Evolutionary conservation across 2,329 filamentous ascomycete genomes (phyloP).

Genomic region (Trichophyton verrucosum): DNA sequence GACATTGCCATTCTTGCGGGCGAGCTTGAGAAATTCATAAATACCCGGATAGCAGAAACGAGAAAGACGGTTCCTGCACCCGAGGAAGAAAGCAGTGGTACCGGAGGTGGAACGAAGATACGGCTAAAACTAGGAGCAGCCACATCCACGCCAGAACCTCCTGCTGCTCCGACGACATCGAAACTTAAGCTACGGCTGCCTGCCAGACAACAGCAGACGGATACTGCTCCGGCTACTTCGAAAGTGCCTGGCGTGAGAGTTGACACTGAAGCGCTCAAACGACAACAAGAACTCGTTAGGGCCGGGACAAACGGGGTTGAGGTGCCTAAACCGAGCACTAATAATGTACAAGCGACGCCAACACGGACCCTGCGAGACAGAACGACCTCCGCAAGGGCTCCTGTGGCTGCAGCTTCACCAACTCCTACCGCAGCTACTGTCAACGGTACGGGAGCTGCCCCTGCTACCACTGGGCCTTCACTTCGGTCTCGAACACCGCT

Average conservation of each 20-base stretch:
- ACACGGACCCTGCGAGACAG: constrained; percentile 28
- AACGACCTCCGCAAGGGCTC: neutral
- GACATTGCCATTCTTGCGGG: constrained; percentile 66
- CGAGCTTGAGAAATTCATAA: constrained; percentile 61
- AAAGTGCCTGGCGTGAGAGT: constrained; percentile 37
- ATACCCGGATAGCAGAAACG: constrained; percentile 55
- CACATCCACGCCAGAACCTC: constrained; percentile 28
- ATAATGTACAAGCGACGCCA: constrained; percentile 12
- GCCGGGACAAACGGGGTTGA: constrained; percentile 31
- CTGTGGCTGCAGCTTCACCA: constrained; percentile 4
- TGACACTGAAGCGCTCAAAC: constrained; percentile 42
- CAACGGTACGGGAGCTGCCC: neutral
- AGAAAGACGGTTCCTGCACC: constrained; percentile 62
- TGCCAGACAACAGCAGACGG: constrained; percentile 40
- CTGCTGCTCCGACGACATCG: constrained; percentile 23
- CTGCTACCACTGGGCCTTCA: neutral
- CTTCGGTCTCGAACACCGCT: neutral
- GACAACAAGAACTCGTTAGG: constrained; percentile 41
- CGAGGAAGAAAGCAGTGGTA: constrained; percentile 17
- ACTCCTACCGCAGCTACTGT: neutral
- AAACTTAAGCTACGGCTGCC: constrained; percentile 63
- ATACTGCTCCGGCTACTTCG: constrained; percentile 31
- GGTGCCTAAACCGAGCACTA: constrained; percentile 1
- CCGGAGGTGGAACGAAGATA: constrained; percentile 52
- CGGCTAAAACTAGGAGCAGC: constrained; percentile 57